Percentiles rank a stretch among this genome's conserved stretches.
phyloP scores from a whole-genome alignment of 768 basidiomycete genomes.

The Leucogyrophana mollusca region DNA sequence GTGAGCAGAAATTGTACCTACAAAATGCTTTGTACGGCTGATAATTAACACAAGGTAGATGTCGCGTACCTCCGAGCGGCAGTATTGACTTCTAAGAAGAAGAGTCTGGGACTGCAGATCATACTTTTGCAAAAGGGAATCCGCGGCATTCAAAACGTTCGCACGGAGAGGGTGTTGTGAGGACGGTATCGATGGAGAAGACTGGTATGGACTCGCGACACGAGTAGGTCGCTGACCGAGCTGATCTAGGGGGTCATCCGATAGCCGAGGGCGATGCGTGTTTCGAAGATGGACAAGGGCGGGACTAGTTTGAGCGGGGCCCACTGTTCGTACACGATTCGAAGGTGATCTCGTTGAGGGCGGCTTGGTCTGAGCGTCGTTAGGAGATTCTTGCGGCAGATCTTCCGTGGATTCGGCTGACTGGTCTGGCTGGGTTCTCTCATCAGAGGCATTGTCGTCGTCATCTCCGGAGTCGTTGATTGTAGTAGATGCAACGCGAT shows the following conservation, averaged over 20 bases:
- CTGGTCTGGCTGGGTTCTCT: conserved; percentile 33
- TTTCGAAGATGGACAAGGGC: conserved; percentile 61
- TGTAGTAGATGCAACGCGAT: conserved; percentile 19
- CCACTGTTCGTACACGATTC: conserved; percentile 48
- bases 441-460: conserved; percentile 45
- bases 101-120: conserved; percentile 65
- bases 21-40: conserved; percentile 11
- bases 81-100: conserved; percentile 83
- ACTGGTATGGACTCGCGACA: conserved; percentile 55
- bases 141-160: conserved; percentile 43
- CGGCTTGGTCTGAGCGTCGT: conserved; percentile 14
- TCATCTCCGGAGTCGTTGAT: conserved; percentile 28
- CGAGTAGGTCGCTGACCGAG: conserved; percentile 42
- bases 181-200: conserved; percentile 66
- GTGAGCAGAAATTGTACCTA: conserved; percentile 85
- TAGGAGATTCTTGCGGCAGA: conserved; percentile 4
- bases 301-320: conserved; percentile 73
- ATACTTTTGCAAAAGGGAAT: conserved; percentile 65
- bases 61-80: conserved; percentile 72
- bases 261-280: conserved; percentile 52
- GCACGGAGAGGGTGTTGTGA: conserved; percentile 44
- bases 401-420: conserved; percentile 11
- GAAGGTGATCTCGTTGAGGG: conserved; percentile 12
- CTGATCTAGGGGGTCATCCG: conserved; percentile 76
- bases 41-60: background rate